These are phyloP conservation scores for Podospora didyma DNA, from an alignment of 495 filamentous ascomycete genomes.

Conservation along the genomic window DNA sequence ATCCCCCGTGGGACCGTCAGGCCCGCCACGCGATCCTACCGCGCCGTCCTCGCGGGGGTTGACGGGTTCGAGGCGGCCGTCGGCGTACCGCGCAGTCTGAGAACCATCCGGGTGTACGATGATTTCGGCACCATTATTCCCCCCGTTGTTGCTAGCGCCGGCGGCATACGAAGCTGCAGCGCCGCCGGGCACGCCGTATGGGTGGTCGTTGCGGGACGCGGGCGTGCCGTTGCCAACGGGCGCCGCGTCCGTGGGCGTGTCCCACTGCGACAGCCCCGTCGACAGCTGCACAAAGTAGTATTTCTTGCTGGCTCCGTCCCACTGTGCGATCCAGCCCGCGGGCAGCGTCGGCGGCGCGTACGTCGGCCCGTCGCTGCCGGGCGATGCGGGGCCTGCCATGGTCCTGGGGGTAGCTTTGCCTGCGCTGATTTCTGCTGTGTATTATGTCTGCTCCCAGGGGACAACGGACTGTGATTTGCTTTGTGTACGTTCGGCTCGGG, in stretches of 20 bases:
- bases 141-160: constrained; percentile 11
- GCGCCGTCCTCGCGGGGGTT: constrained; percentile 32
- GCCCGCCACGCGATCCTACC: constrained; percentile 19
- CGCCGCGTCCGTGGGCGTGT: constrained; percentile 64
- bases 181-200: constrained; percentile 44
- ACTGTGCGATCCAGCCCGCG: constrained; percentile 79
- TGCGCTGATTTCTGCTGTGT: background rate
- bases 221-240: constrained; percentile 46
- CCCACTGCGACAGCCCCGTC: constrained; percentile 75
- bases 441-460: background rate
- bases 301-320: constrained; percentile 67
- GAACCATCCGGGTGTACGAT: constrained; percentile 51
- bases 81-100: constrained; percentile 44
- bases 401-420: background rate
- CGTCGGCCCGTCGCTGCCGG: constrained; percentile 65
- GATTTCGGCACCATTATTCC: constrained; percentile 33
- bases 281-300: constrained; percentile 80
- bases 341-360: constrained; percentile 66
- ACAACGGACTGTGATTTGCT: background rate
- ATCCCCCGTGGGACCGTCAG: constrained; percentile 34
- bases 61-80: constrained; percentile 48
- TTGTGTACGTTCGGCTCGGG: background rate
- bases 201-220: constrained; percentile 41
- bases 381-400: constrained; percentile 51
- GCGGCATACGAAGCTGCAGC: background rate